Conservation (phyloP, 768 basidiomycete species). For the Auricularia auricula-judae region DNA sequence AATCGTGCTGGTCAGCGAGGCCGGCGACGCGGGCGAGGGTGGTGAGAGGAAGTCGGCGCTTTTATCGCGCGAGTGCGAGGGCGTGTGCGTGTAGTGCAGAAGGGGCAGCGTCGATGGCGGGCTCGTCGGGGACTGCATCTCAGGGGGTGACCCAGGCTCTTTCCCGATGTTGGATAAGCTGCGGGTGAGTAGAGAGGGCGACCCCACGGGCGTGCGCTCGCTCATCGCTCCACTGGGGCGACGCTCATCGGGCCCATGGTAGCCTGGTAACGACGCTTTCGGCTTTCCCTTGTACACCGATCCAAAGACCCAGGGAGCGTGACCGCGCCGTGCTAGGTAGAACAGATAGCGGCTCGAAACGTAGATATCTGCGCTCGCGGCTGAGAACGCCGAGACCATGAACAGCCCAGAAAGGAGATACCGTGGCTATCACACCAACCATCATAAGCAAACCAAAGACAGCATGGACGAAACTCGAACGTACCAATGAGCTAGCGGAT, state of each 20-base stretch:
- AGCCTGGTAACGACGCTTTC: background rate
- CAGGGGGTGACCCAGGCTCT: background rate
- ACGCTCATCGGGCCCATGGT: background rate
- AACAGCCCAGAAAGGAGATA: background rate
- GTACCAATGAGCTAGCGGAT: background rate
- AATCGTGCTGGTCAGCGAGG: too few relatives aligned
- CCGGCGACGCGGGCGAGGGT: too few relatives aligned
- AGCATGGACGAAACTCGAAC: background rate
- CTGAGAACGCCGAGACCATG: background rate
- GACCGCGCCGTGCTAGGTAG: background rate
- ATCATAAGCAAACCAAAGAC: too few relatives aligned
- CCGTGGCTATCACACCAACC: background rate
- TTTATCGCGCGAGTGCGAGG: too few relatives aligned
- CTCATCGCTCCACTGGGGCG: background rate
- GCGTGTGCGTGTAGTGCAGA: too few relatives aligned
- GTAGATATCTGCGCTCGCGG: constrained; percentile 1
- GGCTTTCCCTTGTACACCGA: background rate
- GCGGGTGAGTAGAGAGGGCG: background rate
- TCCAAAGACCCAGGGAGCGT: background rate
- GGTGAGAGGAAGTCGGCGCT: too few relatives aligned
- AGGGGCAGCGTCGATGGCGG: background rate
- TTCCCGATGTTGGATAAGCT: background rate
- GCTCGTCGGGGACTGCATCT: background rate
- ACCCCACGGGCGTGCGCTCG: background rate
- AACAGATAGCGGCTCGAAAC: constrained; percentile 1